phyloP scores from a whole-genome alignment of 768 basidiomycete species.

The Albatrellus ellisii region DNA sequence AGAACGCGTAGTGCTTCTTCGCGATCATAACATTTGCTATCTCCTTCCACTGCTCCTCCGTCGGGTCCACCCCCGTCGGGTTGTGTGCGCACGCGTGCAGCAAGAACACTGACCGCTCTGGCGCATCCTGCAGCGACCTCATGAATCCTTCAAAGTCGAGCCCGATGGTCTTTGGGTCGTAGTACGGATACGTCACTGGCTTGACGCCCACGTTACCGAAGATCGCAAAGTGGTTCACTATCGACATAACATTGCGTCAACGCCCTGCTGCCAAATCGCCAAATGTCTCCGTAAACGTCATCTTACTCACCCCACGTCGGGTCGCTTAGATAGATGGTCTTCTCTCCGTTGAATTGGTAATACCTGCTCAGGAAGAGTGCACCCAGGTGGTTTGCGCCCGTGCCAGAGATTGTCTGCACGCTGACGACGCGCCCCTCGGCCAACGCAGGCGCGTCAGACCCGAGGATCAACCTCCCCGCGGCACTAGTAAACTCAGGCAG shows the following conservation, averaged over 20 bases:
- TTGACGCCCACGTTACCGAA: constrained; percentile 84
- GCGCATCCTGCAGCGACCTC: constrained; percentile 44
- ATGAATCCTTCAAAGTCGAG: constrained; percentile 69
- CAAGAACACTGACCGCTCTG: constrained; percentile 72
- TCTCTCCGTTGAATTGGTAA: constrained; percentile 56
- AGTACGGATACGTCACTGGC: constrained; percentile 87
- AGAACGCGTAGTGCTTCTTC: constrained; percentile 79
- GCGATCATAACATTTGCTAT: constrained; percentile 61
- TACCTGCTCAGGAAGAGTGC: constrained; percentile 77
- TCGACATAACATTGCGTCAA: neutral
- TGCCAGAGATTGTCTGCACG: constrained; percentile 92
- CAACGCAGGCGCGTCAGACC: constrained; percentile 56
- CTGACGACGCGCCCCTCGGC: constrained; percentile 58
- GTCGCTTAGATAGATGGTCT: constrained; percentile 73
- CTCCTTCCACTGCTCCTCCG: constrained; percentile 69
- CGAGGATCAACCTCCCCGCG: constrained; percentile 76
- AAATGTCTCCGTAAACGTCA: too few species aligned
- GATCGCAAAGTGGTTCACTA: constrained; percentile 84
- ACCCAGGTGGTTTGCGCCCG: constrained; percentile 90
- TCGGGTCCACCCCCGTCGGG: constrained; percentile 93
- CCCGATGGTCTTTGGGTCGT: constrained; percentile 79
- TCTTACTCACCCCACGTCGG: constrained; percentile 84
- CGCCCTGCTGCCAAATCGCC: neutral
- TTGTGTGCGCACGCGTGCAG: constrained; percentile 95
- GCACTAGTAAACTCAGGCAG: constrained; percentile 69